phyloP scores from a whole-genome alignment of 2,329 filamentous ascomycete genomes.

The Aspergillus uvarum region DNA sequence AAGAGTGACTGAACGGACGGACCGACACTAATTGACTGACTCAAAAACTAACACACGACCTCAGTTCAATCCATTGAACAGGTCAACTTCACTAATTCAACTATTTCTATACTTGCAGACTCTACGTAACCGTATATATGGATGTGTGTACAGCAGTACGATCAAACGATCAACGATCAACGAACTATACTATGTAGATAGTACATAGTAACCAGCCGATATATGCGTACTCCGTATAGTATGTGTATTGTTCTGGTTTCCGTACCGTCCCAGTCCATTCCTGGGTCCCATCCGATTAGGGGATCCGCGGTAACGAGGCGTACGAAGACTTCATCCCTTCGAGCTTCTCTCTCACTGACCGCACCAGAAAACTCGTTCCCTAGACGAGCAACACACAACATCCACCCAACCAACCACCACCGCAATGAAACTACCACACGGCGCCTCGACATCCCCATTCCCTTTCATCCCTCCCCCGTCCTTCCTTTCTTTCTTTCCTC shows the following conservation, averaged over 20 bases:
- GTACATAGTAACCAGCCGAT: too few species aligned
- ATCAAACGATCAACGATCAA: too few species aligned
- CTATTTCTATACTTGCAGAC: too few species aligned
- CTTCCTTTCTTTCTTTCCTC: constrained; percentile 13
- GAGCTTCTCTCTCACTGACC: constrained; percentile 21
- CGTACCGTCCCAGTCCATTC: neutral
- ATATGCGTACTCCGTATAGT: neutral
- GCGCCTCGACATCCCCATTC: constrained; percentile 27
- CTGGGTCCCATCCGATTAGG: neutral
- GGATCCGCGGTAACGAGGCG: neutral
- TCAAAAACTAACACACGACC: too few species aligned
- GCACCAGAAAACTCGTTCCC: constrained; percentile 24
- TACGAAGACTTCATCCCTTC: constrained; percentile 2
- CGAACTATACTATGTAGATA: too few species aligned
- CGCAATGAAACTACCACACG: constrained; percentile 33
- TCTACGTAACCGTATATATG: too few species aligned
- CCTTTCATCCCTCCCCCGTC: constrained; percentile 30
- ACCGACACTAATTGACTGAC: too few species aligned
- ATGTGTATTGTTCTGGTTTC: neutral
- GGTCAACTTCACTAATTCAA: too few species aligned
- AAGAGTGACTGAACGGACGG: too few species aligned
- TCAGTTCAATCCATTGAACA: too few species aligned
- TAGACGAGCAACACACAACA: constrained; percentile 23
- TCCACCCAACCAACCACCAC: constrained; percentile 23
- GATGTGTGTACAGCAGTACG: too few species aligned